Base-by-base conservation (phyloP, 305 asterid species). In the Fraxinus ornus region DNA sequence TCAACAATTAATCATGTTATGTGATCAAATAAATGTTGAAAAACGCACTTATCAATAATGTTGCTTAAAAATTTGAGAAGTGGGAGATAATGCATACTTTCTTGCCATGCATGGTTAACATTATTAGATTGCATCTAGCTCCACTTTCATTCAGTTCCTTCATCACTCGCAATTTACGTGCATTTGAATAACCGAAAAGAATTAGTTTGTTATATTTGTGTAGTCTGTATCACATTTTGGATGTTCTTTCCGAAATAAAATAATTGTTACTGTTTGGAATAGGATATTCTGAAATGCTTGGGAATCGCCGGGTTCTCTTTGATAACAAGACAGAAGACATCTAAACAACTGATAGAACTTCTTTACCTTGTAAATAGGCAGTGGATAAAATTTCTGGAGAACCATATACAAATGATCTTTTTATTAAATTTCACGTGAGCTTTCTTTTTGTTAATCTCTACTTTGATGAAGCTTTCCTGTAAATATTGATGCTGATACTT, bases 401-500 rank as follows among this genome's bases (percentile, higher is more conserved):
- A 37, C 97, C 97, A 0, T 93, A 90, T 44, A 87, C 93, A 2
- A 84, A 91, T 76, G 91, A 90, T 79, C 70, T 90, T 2, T 92
- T 95, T 80, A 60, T 77, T 70, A 92, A 89, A 75, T 26, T 88
- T 75, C 93, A 88, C 93, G 97, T 87, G 52, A 81, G 85, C 76
- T 36, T 73, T 77, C 64, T 15, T 52, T 84, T 73, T 39, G 2
- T 76, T 72, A 17, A 35, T 30, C 22, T 9, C 6, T 52, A 26
- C 30, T 26, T 26, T 26, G 30, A 26, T 26, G 30, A 26, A 26
- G 30, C 30, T 26, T 26, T 26, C 30, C 30, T 26, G 30, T 26
- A 26, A 26, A 26, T 26, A 26, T 26, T 26, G 30, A 26, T 26
- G 30, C 30, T 1, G 30, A 26, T 26, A 26, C 30, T 26, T 26